Evolutionary conservation across 2,329 filamentous ascomycete genomes (phyloP), one percentile per base, ranked within the genome.

Genomic region (Microsporum ferrugineum): DNA sequence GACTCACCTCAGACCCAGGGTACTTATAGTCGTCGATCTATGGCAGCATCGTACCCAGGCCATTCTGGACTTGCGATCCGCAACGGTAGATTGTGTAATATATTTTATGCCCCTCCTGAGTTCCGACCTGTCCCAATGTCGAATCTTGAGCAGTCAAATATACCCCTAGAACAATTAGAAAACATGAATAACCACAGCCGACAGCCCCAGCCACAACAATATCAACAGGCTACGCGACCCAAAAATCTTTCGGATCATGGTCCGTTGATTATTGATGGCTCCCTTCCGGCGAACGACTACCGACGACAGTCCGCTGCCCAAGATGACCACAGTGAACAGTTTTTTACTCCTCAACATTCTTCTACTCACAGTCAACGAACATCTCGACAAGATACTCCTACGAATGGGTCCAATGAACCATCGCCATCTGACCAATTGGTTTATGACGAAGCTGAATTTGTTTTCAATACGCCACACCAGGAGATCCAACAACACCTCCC

Each of bases 241-340:
- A 63, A 60, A 39, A 58, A 62, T 1, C 67, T 38, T 61, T 69
- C 66, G 49, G 69, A 71, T 61, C 69, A 72, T 39, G 77, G 76
- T 6, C 77, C 77, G 33, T 65, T 79, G 61, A 78, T 79, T 41
- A 73, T 79, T 4, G 77, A 79, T 68, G 77, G 77, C 5, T 78
- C 77, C 12, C 71, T 77, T 34, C 72, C 73, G 36, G 70, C 67
- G 2, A 73, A 69, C 64, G 75, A 77, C 55, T 67, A 67, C 29
- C 72, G 72, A 33, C 27, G 43, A 6, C 64, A 70, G 31, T 66
- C 70, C n/a, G 66, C 17, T 23, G 17, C 68, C 61, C 63, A 68
- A 5, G 67, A 71, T 23, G 73, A 76, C 23, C 65, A 69, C 45
- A 68, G 71, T 39, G 74, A 76, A 60, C 71, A 71, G 4, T 73